phyloP scores from a whole-genome alignment of 1,284 basidiomycete species.

The Leccinum solheimii region DNA sequence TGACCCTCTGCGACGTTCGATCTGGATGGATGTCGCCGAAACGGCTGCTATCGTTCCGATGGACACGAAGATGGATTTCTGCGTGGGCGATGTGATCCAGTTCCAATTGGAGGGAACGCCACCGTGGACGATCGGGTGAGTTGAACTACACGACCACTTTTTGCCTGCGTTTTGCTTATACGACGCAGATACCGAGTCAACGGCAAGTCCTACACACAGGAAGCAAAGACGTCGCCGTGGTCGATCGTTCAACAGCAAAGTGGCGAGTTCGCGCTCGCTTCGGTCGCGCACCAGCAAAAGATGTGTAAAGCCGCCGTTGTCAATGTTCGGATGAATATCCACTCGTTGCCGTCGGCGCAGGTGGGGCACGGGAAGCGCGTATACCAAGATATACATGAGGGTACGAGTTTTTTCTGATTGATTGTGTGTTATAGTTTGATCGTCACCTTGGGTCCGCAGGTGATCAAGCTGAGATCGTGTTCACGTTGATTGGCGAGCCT shows the following conservation, averaged over 20 bases:
- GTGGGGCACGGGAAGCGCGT: constrained; percentile 83
- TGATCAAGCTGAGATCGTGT: constrained; percentile 91
- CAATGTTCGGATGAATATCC: constrained; percentile 77
- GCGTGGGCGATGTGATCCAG: constrained; percentile 88
- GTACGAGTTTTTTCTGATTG: constrained; percentile 33
- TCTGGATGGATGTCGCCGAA: constrained; percentile 90
- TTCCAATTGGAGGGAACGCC: constrained; percentile 94
- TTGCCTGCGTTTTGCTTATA: constrained; percentile 2
- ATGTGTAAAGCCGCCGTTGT: constrained; percentile 81
- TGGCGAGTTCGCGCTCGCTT: constrained; percentile 81
- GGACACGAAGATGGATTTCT: constrained; percentile 78
- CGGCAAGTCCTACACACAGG: constrained; percentile 72
- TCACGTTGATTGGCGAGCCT: constrained; percentile 85
- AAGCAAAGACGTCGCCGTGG: constrained; percentile 79
- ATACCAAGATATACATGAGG: constrained; percentile 88
- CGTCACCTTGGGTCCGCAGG: constrained; percentile 42
- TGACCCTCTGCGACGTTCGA: constrained; percentile 62
- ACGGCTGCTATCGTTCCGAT: constrained; percentile 90
- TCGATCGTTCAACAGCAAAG: constrained; percentile 78
- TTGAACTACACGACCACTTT: constrained; percentile 9
- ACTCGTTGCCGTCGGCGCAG: constrained; percentile 83
- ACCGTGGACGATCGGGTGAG: constrained; percentile 91
- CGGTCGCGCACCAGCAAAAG: constrained; percentile 89
- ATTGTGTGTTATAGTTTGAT: neutral
- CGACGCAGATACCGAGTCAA: constrained; percentile 75